Evolutionary conservation across 768 basidiomycete species (phyloP).

Genomic region (Hydnomerulius pinastri): DNA sequence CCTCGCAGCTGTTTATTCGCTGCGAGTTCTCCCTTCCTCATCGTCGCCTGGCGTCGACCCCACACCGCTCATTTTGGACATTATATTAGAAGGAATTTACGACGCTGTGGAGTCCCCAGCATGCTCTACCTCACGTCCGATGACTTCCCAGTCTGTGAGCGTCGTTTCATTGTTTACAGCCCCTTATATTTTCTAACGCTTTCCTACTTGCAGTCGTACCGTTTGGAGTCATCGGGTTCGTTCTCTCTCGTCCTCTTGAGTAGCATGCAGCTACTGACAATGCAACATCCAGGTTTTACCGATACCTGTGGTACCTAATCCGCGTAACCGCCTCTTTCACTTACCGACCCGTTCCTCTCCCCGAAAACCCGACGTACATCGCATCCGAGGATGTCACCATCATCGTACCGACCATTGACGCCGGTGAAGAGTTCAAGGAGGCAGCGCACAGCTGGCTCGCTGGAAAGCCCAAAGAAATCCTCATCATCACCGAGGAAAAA

Average conservation of each 20-base stretch:
- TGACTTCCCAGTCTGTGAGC: constrained; percentile 88
- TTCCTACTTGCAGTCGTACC: constrained; percentile 66
- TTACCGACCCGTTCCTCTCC: constrained; percentile 88
- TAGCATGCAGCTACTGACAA: constrained; percentile 5
- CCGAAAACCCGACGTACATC: constrained; percentile 87
- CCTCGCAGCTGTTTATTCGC: not conserved
- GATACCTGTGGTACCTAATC: constrained; percentile 91
- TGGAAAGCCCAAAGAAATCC: constrained; percentile 84
- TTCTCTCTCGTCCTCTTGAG: not conserved
- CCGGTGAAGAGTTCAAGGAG: constrained; percentile 94
- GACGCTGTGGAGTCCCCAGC: constrained; percentile 1
- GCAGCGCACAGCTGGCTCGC: constrained; percentile 91
- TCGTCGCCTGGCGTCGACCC: constrained; percentile 13
- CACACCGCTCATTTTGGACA: constrained; percentile 13
- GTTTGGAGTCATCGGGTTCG: constrained; percentile 85
- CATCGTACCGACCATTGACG: constrained; percentile 95
- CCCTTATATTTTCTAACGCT: constrained; percentile 2
- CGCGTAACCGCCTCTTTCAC: constrained; percentile 76
- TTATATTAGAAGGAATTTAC: not conserved
- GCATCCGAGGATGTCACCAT: constrained; percentile 94
- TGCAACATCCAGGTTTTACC: constrained; percentile 68
- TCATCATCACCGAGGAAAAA: constrained; percentile 81
- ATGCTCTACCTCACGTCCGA: constrained; percentile 93
- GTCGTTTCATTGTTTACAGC: not conserved
- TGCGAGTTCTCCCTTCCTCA: not conserved